phyloP scores from a whole-genome alignment of 2,329 filamentous ascomycete genomes.

The Fusarium coicis region DNA sequence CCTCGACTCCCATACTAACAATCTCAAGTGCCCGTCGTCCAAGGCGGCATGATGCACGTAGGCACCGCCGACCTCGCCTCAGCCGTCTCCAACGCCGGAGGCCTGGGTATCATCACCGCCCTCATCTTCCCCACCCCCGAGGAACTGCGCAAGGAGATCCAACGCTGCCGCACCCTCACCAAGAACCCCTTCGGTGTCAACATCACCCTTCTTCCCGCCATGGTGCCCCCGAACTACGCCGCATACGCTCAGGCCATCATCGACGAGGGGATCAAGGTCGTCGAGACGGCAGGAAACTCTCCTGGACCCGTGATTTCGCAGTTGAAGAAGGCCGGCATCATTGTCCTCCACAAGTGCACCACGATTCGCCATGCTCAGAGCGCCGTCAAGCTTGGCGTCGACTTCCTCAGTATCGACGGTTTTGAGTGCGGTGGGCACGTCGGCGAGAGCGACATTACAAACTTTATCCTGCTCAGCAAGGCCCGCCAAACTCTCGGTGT shows the following conservation, averaged over 20 bases:
- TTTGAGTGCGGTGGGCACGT: conserved; percentile 97
- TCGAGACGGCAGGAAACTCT: conserved; percentile 90
- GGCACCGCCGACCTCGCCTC: conserved; percentile 83
- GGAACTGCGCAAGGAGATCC: conserved; percentile 93
- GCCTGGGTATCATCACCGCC: conserved; percentile 83
- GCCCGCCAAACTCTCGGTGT: conserved; percentile 85
- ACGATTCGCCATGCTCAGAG: conserved; percentile 93
- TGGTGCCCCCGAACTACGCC: conserved; percentile 90
- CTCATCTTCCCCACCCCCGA: conserved; percentile 94
- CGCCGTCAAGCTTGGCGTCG: conserved; percentile 92
- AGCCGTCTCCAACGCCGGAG: conserved; percentile 84
- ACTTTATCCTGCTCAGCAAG: conserved; percentile 86
- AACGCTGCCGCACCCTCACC: conserved; percentile 83
- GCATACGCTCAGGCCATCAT: conserved; percentile 94
- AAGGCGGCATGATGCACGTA: conserved; percentile 89
- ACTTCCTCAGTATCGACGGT: conserved; percentile 96
- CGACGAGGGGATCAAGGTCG: conserved; percentile 89
- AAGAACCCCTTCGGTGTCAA: conserved; percentile 89
- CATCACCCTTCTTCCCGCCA: conserved; percentile 89
- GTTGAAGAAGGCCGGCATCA: conserved; percentile 82
- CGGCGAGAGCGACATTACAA: conserved; percentile 87
- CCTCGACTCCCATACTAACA: background rate
- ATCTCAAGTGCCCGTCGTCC: conserved; percentile 77
- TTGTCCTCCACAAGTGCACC: conserved; percentile 96
- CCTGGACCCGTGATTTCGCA: conserved; percentile 91